Conservation (phyloP, 352 stramenopile species). For the Elongisporangium undulatum region DNA sequence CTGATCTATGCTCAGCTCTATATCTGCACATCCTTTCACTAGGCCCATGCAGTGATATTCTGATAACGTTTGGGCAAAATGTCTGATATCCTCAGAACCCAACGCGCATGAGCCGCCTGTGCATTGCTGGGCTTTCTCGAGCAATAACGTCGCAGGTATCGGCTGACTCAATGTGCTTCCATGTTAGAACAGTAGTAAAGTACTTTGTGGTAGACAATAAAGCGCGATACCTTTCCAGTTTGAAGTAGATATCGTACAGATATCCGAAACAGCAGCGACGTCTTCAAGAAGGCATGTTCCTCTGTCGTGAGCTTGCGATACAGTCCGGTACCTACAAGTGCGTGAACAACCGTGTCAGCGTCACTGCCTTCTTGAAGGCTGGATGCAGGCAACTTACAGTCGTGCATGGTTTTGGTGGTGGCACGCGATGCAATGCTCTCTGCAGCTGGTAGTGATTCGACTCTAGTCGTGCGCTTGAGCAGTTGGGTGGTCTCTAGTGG, state of each 20-base stretch:
- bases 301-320: not conserved
- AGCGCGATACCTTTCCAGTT: conserved; percentile 16
- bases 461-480: conserved; percentile 13
- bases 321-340: not conserved
- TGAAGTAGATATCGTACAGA: conserved; percentile 16
- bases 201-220: not conserved
- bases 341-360: not conserved
- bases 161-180: no score
- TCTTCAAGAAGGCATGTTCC: not conserved
- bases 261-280: conserved; percentile 19
- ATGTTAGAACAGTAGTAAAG: not conserved
- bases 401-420: conserved; percentile 15
- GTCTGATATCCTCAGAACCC: not conserved
- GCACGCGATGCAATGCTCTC: not conserved
- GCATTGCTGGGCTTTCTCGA: not conserved
- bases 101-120: not conserved
- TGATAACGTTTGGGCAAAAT: not conserved
- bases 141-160: not conserved
- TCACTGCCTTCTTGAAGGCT: not conserved
- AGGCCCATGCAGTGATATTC: not conserved
- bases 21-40: not conserved
- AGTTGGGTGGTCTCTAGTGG: conserved; percentile 4
- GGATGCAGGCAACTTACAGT: conserved; percentile 14
- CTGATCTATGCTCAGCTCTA: not conserved
- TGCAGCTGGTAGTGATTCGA: not conserved